Evolutionary conservation across 495 filamentous ascomycete genomes (phyloP), one percentile per base, ranked within the genome.

Genomic region (Talaromyces thailandensis): DNA sequence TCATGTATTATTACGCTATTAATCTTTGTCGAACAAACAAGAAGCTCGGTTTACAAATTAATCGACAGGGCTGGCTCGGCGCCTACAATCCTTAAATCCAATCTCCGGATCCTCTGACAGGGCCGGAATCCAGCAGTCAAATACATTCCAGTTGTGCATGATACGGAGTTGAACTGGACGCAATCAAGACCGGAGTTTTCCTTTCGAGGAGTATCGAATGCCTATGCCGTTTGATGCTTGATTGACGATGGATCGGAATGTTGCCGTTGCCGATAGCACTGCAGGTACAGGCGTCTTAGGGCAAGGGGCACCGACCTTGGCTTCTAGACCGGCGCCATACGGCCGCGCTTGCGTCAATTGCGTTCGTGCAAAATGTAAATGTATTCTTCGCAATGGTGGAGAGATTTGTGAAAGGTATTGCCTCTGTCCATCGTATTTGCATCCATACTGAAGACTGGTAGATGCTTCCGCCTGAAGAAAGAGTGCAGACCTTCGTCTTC

Each of bases 281-380:
- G 29, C 24, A 57, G 26, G 18, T 4, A 8, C 55, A 35, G 55
- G 18, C 0, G 51, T 14, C 23, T 24, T 55, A 55, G 51, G 51
- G 23, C 51, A 28, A 55, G 12, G n/a, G 26, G 21, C 16, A 0
- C n/a, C 51, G 51, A 55, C 23, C 23, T 24, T 28, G 18, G 23
- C 53, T 58, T 32, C 35, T 31, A 69, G 55, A 37, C 70, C 74
- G 6, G 75, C 75, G 4, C 71, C 73, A 14, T 79, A 80, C 55
- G 80, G 79, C 32, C 72, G 76, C 21, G 79, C 81, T 3, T 82
- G 81, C 63, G 69, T 73, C 31, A 80, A 78, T 37, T 84, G 81
- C 61, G 75, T 73, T 8, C 74, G 75, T 24, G 75, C 80, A 50
- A 84, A 82, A 68, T 80, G 79, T 63, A 77, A 76, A 63, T 83